Conservation (phyloP, 495 filamentous ascomycete species). For the Penicillium canescens region DNA sequence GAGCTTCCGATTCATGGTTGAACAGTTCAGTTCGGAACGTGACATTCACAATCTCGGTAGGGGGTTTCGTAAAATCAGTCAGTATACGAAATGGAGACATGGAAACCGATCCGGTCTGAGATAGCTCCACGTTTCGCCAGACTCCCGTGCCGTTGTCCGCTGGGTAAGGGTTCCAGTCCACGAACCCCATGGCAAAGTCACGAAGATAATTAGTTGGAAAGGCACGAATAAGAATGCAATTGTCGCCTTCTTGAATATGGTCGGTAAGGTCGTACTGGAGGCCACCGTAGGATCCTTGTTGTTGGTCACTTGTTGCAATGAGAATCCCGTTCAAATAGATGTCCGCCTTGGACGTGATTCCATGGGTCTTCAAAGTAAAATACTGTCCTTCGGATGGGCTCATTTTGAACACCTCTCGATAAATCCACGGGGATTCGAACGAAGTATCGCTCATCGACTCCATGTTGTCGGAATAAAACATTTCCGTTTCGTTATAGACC, state of each 20-base stretch:
- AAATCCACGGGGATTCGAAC: conserved; percentile 61
- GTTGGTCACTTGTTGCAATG: conserved; percentile 46
- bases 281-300: conserved; percentile 60
- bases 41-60: conserved; percentile 31
- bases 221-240: conserved; percentile 53
- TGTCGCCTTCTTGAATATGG: conserved; percentile 34
- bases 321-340: conserved; percentile 60
- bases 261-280: conserved; percentile 54
- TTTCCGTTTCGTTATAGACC: conserved; percentile 53
- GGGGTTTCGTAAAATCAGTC: conserved; percentile 38
- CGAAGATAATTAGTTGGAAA: conserved; percentile 60
- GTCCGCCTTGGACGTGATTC: conserved; percentile 61
- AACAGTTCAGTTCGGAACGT: conserved; percentile 46
- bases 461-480: conserved; percentile 61
- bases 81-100: conserved; percentile 51
- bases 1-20: conserved; percentile 45
- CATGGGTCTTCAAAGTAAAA: conserved; percentile 56
- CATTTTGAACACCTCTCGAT: conserved; percentile 56
- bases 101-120: conserved; percentile 54
- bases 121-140: conserved; percentile 61
- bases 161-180: conserved; percentile 68
- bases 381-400: conserved; percentile 38
- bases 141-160: conserved; percentile 60
- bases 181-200: conserved; percentile 60
- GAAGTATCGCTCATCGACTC: conserved; percentile 36